Base-by-base conservation (phyloP, 108 stramenopile genomes). In the Conticribra weissflogii region DNA sequence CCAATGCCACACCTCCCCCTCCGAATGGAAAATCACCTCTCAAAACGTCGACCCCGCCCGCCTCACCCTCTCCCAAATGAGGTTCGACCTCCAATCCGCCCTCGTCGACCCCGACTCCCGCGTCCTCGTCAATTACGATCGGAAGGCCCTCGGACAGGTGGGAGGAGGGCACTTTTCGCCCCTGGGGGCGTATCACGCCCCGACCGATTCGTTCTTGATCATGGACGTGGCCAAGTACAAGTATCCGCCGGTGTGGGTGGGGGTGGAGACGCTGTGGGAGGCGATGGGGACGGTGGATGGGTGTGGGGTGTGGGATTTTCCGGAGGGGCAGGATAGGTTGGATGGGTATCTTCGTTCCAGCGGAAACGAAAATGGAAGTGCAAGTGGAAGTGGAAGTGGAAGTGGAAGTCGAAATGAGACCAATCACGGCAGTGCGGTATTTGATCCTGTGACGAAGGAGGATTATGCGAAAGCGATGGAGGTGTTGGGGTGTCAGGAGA, bases 161-260 rank as follows among this genome's bases (percentile, higher is more conserved):
- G 98, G 97, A n/a, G 83, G 81, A 9, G 98, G 98, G 15, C 98
- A 99, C 72, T 99, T 88, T 73, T 88, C 86, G 54, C 97, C 96
- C 17, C 32, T 99, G 55, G 98, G 90, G 0, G 91, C 84, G 27
- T 98, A 94, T 83, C 75, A 87, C 68, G 44, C 51, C 24, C 67
- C 53, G 8, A 71, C 74, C 0, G 98, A 96, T 66, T 56, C 81
- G n/a, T 97, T 99, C 28, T 83, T 98, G 50, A 72, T 99, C 45
- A 71, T 99, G 86, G 98, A 99, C 78, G 88, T 95, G 29, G 98
- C 98, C 41, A 96, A 97, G 57, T 99, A 98, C 89, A 99, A 99
- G 83, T 95, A 96, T 79, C 94, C 96, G 0, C 85, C 94, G 29
- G 95, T 88, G 45, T 99, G 98, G 98, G 92, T 95, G 16, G 68